Evolutionary conservation across 148 eudicot genomes (phyloP).

Genomic region (Fallopia convolvulus): DNA sequence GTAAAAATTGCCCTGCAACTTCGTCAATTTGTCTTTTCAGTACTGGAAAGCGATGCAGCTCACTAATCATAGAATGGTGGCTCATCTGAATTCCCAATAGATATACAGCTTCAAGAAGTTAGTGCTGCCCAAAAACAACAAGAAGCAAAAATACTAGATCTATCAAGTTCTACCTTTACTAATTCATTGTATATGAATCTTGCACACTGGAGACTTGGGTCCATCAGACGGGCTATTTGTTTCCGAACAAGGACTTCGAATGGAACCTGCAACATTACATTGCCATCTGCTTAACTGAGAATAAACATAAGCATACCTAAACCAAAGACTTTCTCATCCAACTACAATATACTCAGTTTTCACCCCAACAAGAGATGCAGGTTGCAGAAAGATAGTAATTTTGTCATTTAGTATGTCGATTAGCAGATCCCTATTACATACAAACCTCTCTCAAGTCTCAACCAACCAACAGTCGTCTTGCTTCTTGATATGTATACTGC

Average conservation of each 20-base stretch:
- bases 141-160: background rate
- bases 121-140: background rate
- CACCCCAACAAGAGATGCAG: constrained; percentile 1
- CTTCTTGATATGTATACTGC: background rate
- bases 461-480: background rate
- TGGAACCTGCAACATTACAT: constrained; percentile 25
- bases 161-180: constrained; percentile 48
- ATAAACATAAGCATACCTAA: background rate
- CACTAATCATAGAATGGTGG: constrained; percentile 72
- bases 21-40: constrained; percentile 86
- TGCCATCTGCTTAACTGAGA: background rate
- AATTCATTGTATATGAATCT: constrained; percentile 83
- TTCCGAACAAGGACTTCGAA: constrained; percentile 59
- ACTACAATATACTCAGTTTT: background rate
- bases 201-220: constrained; percentile 96
- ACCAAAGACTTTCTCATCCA: background rate
- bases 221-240: constrained; percentile 85
- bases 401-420: background rate
- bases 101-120: constrained; percentile 1
- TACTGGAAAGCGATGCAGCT: constrained; percentile 77
- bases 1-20: constrained; percentile 68
- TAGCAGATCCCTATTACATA: background rate
- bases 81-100: constrained; percentile 58
- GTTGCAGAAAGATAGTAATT: background rate
- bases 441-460: background rate